Conservation (phyloP, 2,329 filamentous ascomycete species). For the Byssothecium circinans region DNA sequence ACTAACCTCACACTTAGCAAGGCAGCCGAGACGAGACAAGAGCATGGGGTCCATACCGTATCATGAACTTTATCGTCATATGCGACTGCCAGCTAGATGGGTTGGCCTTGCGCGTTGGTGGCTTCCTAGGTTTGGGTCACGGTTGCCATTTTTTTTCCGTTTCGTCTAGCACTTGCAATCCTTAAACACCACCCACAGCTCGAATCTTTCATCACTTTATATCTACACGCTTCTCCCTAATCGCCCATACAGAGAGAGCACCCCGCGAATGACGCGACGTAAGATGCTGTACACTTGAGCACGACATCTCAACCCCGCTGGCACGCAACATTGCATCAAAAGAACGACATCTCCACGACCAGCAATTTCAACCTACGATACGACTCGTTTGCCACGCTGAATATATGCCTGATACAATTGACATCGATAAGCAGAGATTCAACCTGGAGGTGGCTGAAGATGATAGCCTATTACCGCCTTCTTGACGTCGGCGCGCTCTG, state of each 20-base stretch:
- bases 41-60: conserved; percentile 8
- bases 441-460: too few relatives aligned
- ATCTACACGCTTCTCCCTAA: too few relatives aligned
- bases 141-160: conserved; percentile 9
- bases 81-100: conserved; percentile 25
- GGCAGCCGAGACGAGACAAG: neutral
- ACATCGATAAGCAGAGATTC: too few relatives aligned
- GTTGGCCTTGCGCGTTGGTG: conserved; percentile 19
- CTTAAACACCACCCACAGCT: neutral
- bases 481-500: too few relatives aligned
- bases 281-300: conserved; percentile 8
- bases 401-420: too few relatives aligned
- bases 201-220: neutral
- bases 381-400: too few relatives aligned
- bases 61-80: conserved; percentile 25
- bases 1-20: conserved; percentile 20
- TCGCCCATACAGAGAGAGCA: too few relatives aligned
- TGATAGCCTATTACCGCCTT: too few relatives aligned
- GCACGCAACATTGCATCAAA: conserved; percentile 22
- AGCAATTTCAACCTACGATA: too few relatives aligned
- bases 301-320: conserved; percentile 31
- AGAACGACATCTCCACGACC: conserved; percentile 7
- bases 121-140: conserved; percentile 19
- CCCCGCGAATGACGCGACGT: neutral
- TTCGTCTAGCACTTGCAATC: neutral